Base-by-base conservation (phyloP, 129 eudicot species). In the Ambrosia trifida region DNA sequence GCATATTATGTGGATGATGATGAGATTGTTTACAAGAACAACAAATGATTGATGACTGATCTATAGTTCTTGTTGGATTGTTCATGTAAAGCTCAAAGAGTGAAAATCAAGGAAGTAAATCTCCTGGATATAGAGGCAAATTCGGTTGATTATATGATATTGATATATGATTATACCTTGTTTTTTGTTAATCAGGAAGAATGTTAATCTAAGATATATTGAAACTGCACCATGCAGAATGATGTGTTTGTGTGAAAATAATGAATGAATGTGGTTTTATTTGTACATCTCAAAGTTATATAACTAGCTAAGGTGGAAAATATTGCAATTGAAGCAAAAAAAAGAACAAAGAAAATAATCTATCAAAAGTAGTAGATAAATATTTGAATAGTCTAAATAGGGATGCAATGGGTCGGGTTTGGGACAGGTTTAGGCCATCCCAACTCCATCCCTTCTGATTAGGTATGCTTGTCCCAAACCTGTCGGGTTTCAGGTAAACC, bases 1-100 rank as follows among this genome's bases (percentile, higher is more conserved):
- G 99, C 97, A 38, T 95, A 85, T 65, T 89, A 88, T 74, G 99
- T 95, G 53, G 99, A 91, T 62, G 97, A 95, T 31, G 99, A 88
- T 1, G 99, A 95, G 77, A 90, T 95, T 80, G 96, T 95, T 51
- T 95, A 88, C 70, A 86, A 79, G 76, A 88, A 83, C 83, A 91
- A 86, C 84, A 93, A 86, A 87, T 89, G 80, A 89, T 52, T 59
- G 44, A 52, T 16, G 69, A 10, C n/a, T 13, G 33, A 50, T 1
- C 24, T 43, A 56, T 5, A 40, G 20, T 36, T 60, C 54, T 63
- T 63, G 4, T 40, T 28, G 11, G 72, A 40, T 69, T 69, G 75
- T 52, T 18, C 40, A 28, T 64, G 72, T 43, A 64, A 63, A 70
- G 59, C 19, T 40, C 52, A 35, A 58, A 65, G 44, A 54, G n/a